These are phyloP conservation scores for Trypanosoma mega DNA, from an alignment of 208 protist genomes.

Conservation along the genomic window DNA sequence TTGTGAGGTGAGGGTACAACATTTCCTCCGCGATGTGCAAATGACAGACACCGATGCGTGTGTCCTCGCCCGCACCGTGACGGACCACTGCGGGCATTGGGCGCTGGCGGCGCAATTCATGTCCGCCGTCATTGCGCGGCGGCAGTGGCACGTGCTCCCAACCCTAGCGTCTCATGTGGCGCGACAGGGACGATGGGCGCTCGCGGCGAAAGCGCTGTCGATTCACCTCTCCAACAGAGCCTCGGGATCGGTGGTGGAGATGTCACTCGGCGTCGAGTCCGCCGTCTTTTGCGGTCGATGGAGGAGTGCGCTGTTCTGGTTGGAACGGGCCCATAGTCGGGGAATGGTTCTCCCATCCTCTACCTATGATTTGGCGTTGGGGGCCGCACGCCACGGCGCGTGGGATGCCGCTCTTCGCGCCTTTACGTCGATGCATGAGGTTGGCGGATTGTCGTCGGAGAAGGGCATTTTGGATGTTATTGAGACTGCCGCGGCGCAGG, in stretches of 20 bases:
- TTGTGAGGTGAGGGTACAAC: no score
- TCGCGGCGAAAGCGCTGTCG: conserved; percentile 54
- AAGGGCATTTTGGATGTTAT: conserved; percentile 46
- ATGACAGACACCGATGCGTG: conserved; percentile 38
- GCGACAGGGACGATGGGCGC: conserved; percentile 41
- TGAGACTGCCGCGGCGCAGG: conserved; percentile 39
- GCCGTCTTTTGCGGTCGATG: conserved; percentile 58
- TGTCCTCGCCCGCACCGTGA: conserved; percentile 67
- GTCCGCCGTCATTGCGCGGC: conserved; percentile 48
- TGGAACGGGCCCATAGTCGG: conserved; percentile 54
- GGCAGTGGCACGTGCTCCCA: conserved; percentile 52
- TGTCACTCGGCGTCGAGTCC: conserved; percentile 62
- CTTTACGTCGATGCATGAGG: conserved; percentile 51
- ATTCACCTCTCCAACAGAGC: conserved; percentile 64
- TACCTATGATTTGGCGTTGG: conserved; percentile 57
- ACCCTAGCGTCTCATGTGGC: conserved; percentile 45
- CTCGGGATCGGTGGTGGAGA: conserved; percentile 34
- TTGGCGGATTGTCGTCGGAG: conserved; percentile 44
- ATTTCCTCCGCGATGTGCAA: conserved; percentile 4
- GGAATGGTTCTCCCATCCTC: conserved; percentile 28
- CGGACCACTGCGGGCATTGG: conserved; percentile 55
- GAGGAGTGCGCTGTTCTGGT: conserved; percentile 80
- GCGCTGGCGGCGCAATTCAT: conserved; percentile 55
- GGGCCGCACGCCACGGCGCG: conserved; percentile 34
- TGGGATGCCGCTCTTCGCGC: conserved; percentile 54